Percentiles rank a stretch among this genome's conserved stretches.
Evolutionary conservation across 257 asterid genomes (phyloP).

Genomic region (Oldenlandia corymbosa): DNA sequence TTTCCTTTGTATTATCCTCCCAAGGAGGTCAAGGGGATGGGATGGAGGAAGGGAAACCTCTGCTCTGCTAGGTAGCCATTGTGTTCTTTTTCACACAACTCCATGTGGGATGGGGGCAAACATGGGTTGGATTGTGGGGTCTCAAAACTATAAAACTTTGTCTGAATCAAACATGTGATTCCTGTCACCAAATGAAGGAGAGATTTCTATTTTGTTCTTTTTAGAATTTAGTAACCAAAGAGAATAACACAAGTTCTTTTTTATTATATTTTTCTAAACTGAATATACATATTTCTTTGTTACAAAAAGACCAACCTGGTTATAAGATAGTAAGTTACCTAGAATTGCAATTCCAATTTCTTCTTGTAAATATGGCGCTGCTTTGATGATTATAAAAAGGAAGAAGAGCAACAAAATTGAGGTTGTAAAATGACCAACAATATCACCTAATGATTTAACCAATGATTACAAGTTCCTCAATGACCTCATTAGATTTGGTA

Average conservation of each 20-base stretch:
- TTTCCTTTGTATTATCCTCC: slow-evolving; percentile 11
- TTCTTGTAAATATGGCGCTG: no score
- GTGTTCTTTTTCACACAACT: slow-evolving; percentile 20
- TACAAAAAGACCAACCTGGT: no score
- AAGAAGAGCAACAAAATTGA: no score
- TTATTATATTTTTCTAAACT: no score
- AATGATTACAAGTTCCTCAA: no score
- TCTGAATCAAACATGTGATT: slow-evolving; percentile 57
- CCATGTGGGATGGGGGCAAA: slow-evolving; percentile 56
- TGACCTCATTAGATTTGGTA: not conserved
- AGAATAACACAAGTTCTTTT: slow-evolving; percentile 1
- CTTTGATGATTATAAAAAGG: no score
- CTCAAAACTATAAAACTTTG: no score
- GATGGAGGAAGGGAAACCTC: slow-evolving; percentile 16
- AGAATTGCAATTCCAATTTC: no score
- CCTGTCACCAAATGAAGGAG: slow-evolving; percentile 44
- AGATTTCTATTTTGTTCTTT: slow-evolving; percentile 6
- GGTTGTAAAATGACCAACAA: no score
- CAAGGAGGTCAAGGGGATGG: slow-evolving; percentile 9
- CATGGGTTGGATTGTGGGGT: slow-evolving; percentile 36
- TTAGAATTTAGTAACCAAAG: not conserved
- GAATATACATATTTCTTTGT: no score
- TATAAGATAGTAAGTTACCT: no score
- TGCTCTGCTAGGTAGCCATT: slow-evolving; percentile 16
- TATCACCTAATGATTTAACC: no score